Base-by-base conservation (phyloP, 139 green algal species). In the Spirogloea muscicola region DNA sequence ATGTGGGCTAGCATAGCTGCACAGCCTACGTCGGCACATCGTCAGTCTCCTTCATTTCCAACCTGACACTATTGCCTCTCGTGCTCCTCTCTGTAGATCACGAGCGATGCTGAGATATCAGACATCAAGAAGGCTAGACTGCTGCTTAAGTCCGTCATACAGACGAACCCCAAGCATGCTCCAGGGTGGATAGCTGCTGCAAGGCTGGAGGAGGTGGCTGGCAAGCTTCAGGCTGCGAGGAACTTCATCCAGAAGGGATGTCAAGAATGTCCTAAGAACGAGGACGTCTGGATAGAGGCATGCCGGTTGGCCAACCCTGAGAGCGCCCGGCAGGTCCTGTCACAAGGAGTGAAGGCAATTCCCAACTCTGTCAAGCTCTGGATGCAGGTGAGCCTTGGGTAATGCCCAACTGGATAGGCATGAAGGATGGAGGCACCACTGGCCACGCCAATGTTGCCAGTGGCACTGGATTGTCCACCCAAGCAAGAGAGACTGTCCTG, bases 231-330 rank as follows among this genome's bases (percentile, higher is more conserved):
- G 34, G 61, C 68, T 25, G 90, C 90, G 31, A 81, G 89, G 41
- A 71, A 59, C 37, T 82, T 95, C 46, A 83, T 91, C 55, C 84
- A 89, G 68, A 89, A 93, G 81, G 94, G 93, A 5, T 97, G 90
- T 74, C 93, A 97, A 74, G 75, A 88, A 71, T 98, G 94, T 80
- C 92, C 94, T 37, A 88, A 84, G 74, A 93, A 74, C 72, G 94
- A 98, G 62, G 95, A 99, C 74, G 91, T 98, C 25, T 99, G 95
- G 95, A 86, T 99, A 75, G 94, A 99, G 85, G 88, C 91, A 16
- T 88, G 89, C 2, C 87, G 94, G 9, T 81, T 99, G 82, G 87
- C 95, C 68, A 84, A 76, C 39, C 79, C 79, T 33, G 84, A 91
- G 42, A 84, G 83, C 27, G 89, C 87, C 46, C 94, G 95, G 79